Conservation (phyloP, 2,329 filamentous ascomycete genomes). For the Macrophomina phaseolina region DNA sequence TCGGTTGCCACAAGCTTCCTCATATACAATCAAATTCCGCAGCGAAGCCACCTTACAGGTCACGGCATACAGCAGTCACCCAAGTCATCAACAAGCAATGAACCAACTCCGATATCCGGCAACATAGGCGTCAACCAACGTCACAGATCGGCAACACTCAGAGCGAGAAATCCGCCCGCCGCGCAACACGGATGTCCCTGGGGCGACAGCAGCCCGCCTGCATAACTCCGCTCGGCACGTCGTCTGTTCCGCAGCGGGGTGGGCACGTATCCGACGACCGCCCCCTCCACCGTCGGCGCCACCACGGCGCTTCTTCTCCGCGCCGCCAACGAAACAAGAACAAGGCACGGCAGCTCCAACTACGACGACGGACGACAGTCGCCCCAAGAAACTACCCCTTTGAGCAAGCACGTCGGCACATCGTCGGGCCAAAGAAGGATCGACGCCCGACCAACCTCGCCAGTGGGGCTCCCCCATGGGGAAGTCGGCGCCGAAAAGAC, state of each 20-base stretch:
- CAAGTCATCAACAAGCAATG: no score
- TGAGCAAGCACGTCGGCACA: not conserved
- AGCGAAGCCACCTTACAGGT: no score
- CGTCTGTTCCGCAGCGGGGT: not conserved
- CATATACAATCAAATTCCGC: no score
- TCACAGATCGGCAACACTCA: not conserved
- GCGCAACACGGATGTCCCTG: not conserved
- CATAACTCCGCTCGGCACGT: no score
- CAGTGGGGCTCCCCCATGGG: not conserved
- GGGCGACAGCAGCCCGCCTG: constrained; percentile 5
- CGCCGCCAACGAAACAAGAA: not conserved
- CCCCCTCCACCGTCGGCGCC: not conserved
- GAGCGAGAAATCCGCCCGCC: not conserved
- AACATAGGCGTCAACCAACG: no score
- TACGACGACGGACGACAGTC: constrained; percentile 5
- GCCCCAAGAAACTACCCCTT: not conserved
- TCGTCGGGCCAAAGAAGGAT: not conserved
- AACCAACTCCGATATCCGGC: no score
- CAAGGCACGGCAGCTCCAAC: not conserved
- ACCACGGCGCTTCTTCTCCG: constrained; percentile 10
- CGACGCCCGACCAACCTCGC: not conserved
- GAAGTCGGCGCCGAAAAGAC: constrained; percentile 1
- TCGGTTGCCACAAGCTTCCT: no score
- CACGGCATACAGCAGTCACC: no score
- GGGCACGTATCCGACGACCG: not conserved